Evolutionary conservation across 2,329 filamentous ascomycete genomes (phyloP).

Genomic region (Incumbomyces lentus): DNA sequence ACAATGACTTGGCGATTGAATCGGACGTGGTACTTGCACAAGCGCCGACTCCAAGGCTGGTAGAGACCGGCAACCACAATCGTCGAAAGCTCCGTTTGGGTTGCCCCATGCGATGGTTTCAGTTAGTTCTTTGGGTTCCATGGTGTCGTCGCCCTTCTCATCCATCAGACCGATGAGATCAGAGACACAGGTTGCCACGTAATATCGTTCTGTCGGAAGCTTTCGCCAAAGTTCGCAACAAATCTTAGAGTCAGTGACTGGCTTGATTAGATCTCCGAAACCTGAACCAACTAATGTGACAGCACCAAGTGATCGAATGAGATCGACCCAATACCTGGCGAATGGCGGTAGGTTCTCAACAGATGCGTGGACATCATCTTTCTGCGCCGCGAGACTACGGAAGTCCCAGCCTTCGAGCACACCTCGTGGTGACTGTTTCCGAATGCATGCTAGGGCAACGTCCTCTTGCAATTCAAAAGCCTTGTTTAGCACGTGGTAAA

Average conservation of each 20-base stretch:
- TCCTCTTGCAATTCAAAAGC: conserved; percentile 12
- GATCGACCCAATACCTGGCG: conserved; percentile 25
- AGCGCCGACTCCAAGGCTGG: neutral
- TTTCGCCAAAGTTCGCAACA: conserved; percentile 21
- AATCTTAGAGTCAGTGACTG: conserved; percentile 9
- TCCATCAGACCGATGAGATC: conserved; percentile 24
- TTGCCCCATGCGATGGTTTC: conserved; percentile 5
- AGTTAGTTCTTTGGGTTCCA: neutral
- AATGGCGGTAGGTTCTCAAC: conserved; percentile 10
- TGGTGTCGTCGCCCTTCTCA: neutral
- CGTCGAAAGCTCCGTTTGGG: conserved; percentile 13
- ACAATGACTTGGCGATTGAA: neutral
- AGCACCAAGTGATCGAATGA: conserved; percentile 22
- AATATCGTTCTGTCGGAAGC: conserved; percentile 23
- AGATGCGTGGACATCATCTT: conserved; percentile 15
- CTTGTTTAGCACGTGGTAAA: conserved; percentile 13
- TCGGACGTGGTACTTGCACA: neutral
- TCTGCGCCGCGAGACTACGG: conserved; percentile 14
- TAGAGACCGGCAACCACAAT: conserved; percentile 15
- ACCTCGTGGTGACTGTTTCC: neutral
- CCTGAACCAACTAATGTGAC: conserved; percentile 22
- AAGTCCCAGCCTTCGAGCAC: conserved; percentile 23
- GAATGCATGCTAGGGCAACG: conserved; percentile 17
- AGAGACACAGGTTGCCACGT: conserved; percentile 22
- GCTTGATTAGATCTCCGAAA: conserved; percentile 23